Base-by-base conservation (phyloP, 768 basidiomycete genomes). In the Trametes sanguinea region DNA sequence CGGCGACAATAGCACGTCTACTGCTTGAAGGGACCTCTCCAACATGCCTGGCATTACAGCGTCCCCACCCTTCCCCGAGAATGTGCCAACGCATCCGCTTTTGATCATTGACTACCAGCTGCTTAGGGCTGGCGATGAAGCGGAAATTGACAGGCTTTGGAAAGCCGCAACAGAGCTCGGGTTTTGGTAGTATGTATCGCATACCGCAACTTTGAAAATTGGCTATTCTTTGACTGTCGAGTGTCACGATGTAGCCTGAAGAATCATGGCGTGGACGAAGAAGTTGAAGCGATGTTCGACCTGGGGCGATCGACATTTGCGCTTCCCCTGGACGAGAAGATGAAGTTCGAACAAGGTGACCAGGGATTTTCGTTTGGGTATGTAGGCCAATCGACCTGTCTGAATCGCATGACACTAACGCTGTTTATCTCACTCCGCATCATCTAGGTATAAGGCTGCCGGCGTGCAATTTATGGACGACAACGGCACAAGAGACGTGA, bases 141-240 rank as follows among this genome's bases (percentile, higher is more conserved):
- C 42, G 5, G 83, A 83, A 69, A 69, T 76, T 3, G 74, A 79
- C 16, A 74, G 66, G 54, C 74, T 84, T 13, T 83, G 79, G 78
- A 69, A 78, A n/a, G 82, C 82, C 0, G 80, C 80, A 17, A 81
- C 78, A 0, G 72, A 73, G n/a, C 72, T 83, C 5, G 83, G 83
- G 0, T 84, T 84, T 68, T 84, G 82, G 78, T 83, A 83, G 79
- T 81, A 65, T 63, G 80, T 78, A 51, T 11, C 22, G 8, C 42
- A 6, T 45, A 8, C 29, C 5, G 14, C 7, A 6, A 14, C 30
- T 6, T 2, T 27, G 11, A 17, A 16, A 2, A 50, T 32, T 27
- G 6, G 1, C 4, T n/a, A 39, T 4, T 43, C 4, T 17, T 7
- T 50, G 37, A 58, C 35, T 2, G 45, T 29, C 2, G 10, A 10